phyloP scores from a whole-genome alignment of 2,329 filamentous ascomycete species.

The Penicillium sp. region DNA sequence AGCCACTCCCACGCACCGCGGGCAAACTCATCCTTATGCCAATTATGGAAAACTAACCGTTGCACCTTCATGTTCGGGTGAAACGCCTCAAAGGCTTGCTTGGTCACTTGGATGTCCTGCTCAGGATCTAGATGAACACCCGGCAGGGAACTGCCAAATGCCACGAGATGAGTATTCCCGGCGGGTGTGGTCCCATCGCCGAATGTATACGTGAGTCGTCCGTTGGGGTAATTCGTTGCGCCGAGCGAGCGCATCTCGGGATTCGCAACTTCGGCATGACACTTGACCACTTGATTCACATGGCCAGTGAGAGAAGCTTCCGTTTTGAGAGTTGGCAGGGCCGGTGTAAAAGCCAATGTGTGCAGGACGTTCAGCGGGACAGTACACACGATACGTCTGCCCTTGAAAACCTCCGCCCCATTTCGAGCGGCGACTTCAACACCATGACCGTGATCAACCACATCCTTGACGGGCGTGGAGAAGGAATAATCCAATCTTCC shows the following conservation, averaged over 20 bases:
- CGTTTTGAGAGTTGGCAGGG: background rate
- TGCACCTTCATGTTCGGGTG: slow-evolving; percentile 1
- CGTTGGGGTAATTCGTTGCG: slow-evolving; percentile 1
- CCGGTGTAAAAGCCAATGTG: background rate
- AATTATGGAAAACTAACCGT: slow-evolving; percentile 9
- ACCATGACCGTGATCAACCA: background rate
- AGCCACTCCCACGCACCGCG: slow-evolving; percentile 9
- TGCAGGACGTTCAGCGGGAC: slow-evolving; percentile 12
- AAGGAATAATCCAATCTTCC: slow-evolving; percentile 5
- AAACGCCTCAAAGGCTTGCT: background rate
- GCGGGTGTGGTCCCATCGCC: slow-evolving; percentile 4
- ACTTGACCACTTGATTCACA: slow-evolving; percentile 1
- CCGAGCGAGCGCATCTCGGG: slow-evolving; percentile 6
- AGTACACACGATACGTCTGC: slow-evolving; percentile 2
- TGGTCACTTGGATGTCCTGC: slow-evolving; percentile 1
- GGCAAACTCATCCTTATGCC: slow-evolving; percentile 8
- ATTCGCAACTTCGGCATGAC: slow-evolving; percentile 4
- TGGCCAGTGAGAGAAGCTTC: slow-evolving; percentile 3
- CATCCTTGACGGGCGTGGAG: background rate
- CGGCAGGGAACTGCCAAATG: slow-evolving; percentile 4
- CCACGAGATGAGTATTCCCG: slow-evolving; percentile 8
- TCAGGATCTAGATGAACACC: background rate
- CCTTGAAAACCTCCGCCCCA: background rate
- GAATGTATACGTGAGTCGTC: slow-evolving; percentile 2
- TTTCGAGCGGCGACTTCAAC: background rate